Evolutionary conservation across 768 basidiomycete genomes (phyloP), one percentile per base, ranked within the genome.

Genomic region (Cantharellus anzutake): DNA sequence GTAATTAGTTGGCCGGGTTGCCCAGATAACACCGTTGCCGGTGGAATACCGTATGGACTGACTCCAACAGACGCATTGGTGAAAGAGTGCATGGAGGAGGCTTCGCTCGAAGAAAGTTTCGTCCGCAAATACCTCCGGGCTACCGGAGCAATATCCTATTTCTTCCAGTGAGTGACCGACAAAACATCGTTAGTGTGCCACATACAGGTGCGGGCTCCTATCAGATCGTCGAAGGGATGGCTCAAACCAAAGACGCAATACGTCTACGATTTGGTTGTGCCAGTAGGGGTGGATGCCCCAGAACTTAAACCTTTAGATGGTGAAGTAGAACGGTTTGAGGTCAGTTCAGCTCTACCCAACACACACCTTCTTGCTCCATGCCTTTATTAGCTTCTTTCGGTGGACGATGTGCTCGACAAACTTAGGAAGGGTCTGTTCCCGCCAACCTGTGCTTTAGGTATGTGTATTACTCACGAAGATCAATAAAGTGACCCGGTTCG

Each of bases 1-100:
- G 20, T 29, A 29, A 29, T 7, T 37, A 85, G 85, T 40, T 96
- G 82, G 78, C 90, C 92, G 3, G 83, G 87, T 1, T 80, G 76
- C 64, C 76, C 94, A 16, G 94, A 98, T 67, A 97, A 98, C 69
- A 83, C 79, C 41, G 86, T 88, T 50, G 92, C 92, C 2, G 94
- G 94, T 0, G 94, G 94, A 2, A 92, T 94, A 40, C 81, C 90
- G 0, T 80, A 83, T 20, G 88, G 91, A 1, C 81, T 84, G 72
- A 67, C 76, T 0, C 70, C 78, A 2, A 79, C 86, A 56, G 84
- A 91, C 53, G 77, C 81, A 2, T 72, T 97, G 50, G 76, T 93
- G 42, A 96, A 94, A 67, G 94, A 97, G 69, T 84, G 87, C 59
- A 83, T 80, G 76, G 94, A 98, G 67, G 94, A 99, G 69, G 94